Evolutionary conservation across 169 alveolate genomes (phyloP).

Genomic region (Amoebophrya sp.): DNA sequence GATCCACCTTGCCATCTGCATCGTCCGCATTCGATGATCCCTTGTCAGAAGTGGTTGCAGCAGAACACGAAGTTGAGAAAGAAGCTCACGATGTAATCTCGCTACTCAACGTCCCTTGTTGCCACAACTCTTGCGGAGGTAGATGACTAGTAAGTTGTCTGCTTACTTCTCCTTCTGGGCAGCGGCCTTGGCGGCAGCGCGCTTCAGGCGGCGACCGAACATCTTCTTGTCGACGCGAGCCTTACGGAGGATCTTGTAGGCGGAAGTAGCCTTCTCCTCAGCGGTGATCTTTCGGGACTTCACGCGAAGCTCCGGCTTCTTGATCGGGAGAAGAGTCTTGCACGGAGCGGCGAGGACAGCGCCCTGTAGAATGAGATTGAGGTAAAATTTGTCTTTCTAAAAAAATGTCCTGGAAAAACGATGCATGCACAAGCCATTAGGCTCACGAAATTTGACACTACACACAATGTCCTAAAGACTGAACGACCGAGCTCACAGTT

Average conservation of each 20-base stretch:
- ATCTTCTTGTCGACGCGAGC: conserved; percentile 51
- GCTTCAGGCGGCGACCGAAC: conserved; percentile 46
- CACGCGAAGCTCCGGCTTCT: conserved; percentile 35
- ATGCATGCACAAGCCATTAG: not conserved
- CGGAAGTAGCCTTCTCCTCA: conserved; percentile 55
- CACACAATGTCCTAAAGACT: conserved; percentile 39
- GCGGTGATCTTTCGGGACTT: conserved; percentile 58
- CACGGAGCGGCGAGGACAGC: conserved; percentile 37
- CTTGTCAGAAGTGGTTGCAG: no score
- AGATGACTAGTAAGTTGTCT: no score
- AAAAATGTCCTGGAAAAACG: not conserved
- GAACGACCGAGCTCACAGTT: conserved; percentile 35
- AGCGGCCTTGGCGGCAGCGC: not conserved
- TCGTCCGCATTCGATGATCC: no score
- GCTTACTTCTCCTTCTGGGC: not conserved
- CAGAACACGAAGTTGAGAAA: no score
- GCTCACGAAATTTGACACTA: conserved; percentile 28
- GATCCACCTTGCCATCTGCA: no score
- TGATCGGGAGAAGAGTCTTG: conserved; percentile 45
- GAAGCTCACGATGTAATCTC: no score
- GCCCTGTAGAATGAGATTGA: conserved; percentile 38
- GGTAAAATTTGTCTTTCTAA: not conserved
- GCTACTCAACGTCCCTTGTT: no score
- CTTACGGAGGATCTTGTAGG: conserved; percentile 58
- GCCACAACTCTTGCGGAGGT: no score